These are phyloP conservation scores for Microsporum canis DNA, from an alignment of 2,329 filamentous ascomycete genomes.

Conservation along the genomic window DNA sequence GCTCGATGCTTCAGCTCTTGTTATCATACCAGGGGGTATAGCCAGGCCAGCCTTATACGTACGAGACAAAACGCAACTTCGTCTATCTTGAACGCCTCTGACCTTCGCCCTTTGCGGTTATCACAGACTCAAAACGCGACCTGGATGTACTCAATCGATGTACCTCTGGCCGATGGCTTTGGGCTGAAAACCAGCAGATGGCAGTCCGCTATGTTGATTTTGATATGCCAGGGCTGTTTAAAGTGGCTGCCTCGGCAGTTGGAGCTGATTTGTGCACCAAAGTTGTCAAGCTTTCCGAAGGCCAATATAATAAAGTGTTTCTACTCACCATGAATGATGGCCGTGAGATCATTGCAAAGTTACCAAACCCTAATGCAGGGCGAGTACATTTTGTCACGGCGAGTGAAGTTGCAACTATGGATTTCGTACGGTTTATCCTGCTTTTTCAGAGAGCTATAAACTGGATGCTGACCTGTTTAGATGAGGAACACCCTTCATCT, in stretches of 20 bases:
- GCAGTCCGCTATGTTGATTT: conserved; percentile 18
- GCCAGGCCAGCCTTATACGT: too few relatives aligned
- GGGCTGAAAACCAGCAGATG: conserved; percentile 25
- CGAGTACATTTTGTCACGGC: conserved; percentile 18
- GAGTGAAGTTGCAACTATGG: conserved; percentile 30
- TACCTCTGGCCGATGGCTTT: conserved; percentile 27
- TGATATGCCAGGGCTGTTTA: conserved; percentile 25
- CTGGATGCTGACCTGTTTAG: conserved; percentile 3
- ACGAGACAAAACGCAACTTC: too few relatives aligned
- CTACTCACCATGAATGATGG: conserved; percentile 18
- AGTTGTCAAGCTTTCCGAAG: conserved; percentile 19
- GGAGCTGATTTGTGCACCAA: conserved; percentile 20
- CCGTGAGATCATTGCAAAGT: conserved; percentile 12
- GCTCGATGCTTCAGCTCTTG: too few relatives aligned
- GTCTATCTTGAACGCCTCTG: too few relatives aligned
- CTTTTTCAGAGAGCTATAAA: conserved; percentile 6
- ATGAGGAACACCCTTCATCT: conserved; percentile 14
- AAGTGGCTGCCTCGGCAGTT: conserved; percentile 20
- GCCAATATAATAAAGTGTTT: conserved; percentile 25
- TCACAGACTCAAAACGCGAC: conserved; percentile 13
- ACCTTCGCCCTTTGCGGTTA: too few relatives aligned
- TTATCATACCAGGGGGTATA: too few relatives aligned
- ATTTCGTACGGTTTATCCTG: conserved; percentile 17
- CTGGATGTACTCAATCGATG: conserved; percentile 15
- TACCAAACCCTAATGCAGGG: conserved; percentile 14